Evolutionary conservation across 805 yeast genomes (phyloP).

Genomic region (Saccharomycopsis lassenensis): DNA sequence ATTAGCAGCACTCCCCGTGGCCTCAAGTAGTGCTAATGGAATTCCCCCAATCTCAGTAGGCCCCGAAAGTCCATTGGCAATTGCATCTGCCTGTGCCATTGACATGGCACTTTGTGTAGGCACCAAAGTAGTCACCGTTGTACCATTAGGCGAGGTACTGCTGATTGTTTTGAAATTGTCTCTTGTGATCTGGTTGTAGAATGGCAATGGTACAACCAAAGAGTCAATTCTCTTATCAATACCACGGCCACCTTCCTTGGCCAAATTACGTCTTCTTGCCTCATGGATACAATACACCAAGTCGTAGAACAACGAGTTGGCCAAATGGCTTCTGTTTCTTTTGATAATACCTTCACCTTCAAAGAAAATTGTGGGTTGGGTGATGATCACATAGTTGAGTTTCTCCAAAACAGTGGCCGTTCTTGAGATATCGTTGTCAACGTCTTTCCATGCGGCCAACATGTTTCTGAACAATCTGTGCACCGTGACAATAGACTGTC

Average conservation of each 20-base stretch:
- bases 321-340: slow-evolving; percentile 83
- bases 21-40: slow-evolving; percentile 62
- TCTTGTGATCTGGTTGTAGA: slow-evolving; percentile 79
- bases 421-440: slow-evolving; percentile 82
- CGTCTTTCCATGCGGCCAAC: slow-evolving; percentile 82
- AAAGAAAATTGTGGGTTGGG: slow-evolving; percentile 70
- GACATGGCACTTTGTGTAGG: slow-evolving; percentile 73
- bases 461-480: slow-evolving; percentile 82
- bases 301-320: slow-evolving; percentile 86
- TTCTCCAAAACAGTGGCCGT: slow-evolving; percentile 87
- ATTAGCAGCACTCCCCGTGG: slow-evolving; percentile 50
- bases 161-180: slow-evolving; percentile 82
- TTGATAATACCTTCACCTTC: slow-evolving; percentile 61
- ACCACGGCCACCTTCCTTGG: slow-evolving; percentile 23
- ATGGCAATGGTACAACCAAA: slow-evolving; percentile 66
- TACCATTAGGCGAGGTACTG: slow-evolving; percentile 85
- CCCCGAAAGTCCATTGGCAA: slow-evolving; percentile 42
- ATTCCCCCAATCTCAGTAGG: slow-evolving; percentile 59
- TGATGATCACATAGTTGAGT: slow-evolving; percentile 73
- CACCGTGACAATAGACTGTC: slow-evolving; percentile 89
- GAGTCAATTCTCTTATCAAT: slow-evolving; percentile 18
- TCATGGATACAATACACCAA: slow-evolving; percentile 92
- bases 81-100: slow-evolving; percentile 46
- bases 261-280: slow-evolving; percentile 63
- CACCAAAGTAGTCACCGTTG: slow-evolving; percentile 78